Evolutionary conservation across 2,329 filamentous ascomycete genomes (phyloP).

Genomic region (Cercospora janseana): DNA sequence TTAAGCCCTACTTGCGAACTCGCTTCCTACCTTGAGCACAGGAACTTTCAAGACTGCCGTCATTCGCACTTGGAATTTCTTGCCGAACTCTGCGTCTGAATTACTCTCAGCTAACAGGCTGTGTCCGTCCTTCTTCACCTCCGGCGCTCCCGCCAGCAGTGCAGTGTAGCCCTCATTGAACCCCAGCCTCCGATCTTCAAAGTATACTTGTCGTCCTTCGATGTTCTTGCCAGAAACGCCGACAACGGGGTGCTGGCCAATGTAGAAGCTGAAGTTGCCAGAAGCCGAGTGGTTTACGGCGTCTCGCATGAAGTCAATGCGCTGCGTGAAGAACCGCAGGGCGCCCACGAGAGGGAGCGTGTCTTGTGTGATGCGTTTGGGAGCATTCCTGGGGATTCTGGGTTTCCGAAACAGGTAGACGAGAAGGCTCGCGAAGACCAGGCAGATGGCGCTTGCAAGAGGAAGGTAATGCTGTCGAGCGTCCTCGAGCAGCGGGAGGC

Average conservation of each 20-base stretch:
- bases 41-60: slow-evolving; percentile 32
- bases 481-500: neutral
- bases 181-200: slow-evolving; percentile 48
- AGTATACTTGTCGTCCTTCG: slow-evolving; percentile 46
- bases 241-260: slow-evolving; percentile 48
- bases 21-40: slow-evolving; percentile 28
- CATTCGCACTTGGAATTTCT: slow-evolving; percentile 32
- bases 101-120: slow-evolving; percentile 22
- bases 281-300: slow-evolving; percentile 36
- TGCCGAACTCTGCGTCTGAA: slow-evolving; percentile 20
- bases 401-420: slow-evolving; percentile 28
- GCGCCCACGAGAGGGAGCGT: slow-evolving; percentile 47
- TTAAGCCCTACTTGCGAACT: too few species aligned
- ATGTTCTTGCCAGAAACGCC: slow-evolving; percentile 45
- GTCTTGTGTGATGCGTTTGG: slow-evolving; percentile 21
- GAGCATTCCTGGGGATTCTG: slow-evolving; percentile 30
- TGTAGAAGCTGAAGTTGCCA: slow-evolving; percentile 52
- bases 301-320: slow-evolving; percentile 47
- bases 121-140: slow-evolving; percentile 34
- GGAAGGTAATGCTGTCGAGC: slow-evolving; percentile 1
- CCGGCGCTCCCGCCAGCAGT: slow-evolving; percentile 31
- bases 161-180: slow-evolving; percentile 45
- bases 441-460: slow-evolving; percentile 17
- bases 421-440: slow-evolving; percentile 19
- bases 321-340: slow-evolving; percentile 48